These are phyloP conservation scores for Thuidium tamariscinum DNA, from an alignment of 225 moss, liverwort and hornwort genomes.

Conservation along the genomic window DNA sequence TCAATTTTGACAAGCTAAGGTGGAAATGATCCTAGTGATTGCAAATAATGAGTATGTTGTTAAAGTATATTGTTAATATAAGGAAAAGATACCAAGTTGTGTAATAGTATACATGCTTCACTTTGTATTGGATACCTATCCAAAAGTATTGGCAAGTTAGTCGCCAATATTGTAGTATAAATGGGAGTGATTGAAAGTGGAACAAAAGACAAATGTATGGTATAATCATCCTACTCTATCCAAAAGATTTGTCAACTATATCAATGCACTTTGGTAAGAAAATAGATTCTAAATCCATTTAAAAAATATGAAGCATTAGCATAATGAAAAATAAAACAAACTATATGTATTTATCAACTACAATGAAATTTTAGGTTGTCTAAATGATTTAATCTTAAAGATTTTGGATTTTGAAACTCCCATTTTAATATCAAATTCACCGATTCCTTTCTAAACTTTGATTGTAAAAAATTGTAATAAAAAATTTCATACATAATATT, in stretches of 20 bases:
- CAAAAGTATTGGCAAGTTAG: not conserved
- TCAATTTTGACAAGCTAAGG: too few species aligned
- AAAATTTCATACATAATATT: too few species aligned
- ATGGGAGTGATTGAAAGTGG: not conserved
- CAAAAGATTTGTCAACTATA: not conserved
- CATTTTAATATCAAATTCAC: not conserved
- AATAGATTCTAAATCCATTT: not conserved
- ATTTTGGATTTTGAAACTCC: not conserved
- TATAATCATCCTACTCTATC: accelerated
- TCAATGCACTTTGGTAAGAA: not conserved
- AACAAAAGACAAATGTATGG: too few species aligned
- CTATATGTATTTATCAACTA: accelerated
- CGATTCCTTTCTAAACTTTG: not conserved
- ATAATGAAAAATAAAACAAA: not conserved
- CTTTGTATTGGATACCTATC: not conserved
- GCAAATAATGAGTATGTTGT: too few species aligned
- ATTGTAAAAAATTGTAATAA: not conserved
- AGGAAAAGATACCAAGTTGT: not conserved
- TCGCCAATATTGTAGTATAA: accelerated
- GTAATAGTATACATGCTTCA: not conserved
- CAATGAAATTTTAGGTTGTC: accelerated
- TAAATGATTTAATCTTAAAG: not conserved
- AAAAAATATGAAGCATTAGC: too few species aligned
- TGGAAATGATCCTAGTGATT: too few species aligned
- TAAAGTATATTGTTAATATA: too few species aligned